Evolutionary conservation across 768 basidiomycete genomes (phyloP), one percentile per base, ranked within the genome.

Genomic region (Boletales sp.): DNA sequence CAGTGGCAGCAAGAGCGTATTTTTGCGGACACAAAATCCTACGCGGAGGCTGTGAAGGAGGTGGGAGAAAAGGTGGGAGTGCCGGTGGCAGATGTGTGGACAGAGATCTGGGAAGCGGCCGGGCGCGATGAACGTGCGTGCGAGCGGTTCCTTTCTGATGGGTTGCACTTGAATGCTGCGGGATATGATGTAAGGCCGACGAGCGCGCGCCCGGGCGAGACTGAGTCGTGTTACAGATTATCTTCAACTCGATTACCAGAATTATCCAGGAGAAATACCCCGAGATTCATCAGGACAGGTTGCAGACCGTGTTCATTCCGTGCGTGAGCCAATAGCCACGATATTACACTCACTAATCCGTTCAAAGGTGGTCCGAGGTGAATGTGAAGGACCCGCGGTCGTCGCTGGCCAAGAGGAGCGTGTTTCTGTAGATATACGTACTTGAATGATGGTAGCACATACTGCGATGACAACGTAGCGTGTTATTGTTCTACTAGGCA

Each of bases 81-180:
- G 3, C 76, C 80, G 1, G 76, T 86, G 11, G 79, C 86, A 1
- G 92, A 96, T 68, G 70, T 84, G 11, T 94, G 88, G 86, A 81
- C 75, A 10, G 70, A 64, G 15, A 56, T 95, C n/a, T 90, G 83
- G 75, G 74, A 83, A 17, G 82, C 76, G 6, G 82, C 86, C n/a
- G 88, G 82, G 1, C 68, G 78, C 54, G 71, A 80, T 9, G 82
- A 86, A 62, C 65, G 68, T 25, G 71, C 70, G 2, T 68, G 90
- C 43, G 72, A 68, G 25, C 68, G 58, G 39, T 86, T 76, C 60
- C 65, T 90, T 46, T 68, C 62, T 36, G 94, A 96, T 62, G 94
- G 94, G 2, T 68, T 96, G 45, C 94, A 96, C 67, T 68, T 92
- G 59, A 90, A 79, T 46, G 73, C 66, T 17, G 76, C 69, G 2